Conservation (phyloP, 768 basidiomycete species). For the Lenzites betulinus region DNA sequence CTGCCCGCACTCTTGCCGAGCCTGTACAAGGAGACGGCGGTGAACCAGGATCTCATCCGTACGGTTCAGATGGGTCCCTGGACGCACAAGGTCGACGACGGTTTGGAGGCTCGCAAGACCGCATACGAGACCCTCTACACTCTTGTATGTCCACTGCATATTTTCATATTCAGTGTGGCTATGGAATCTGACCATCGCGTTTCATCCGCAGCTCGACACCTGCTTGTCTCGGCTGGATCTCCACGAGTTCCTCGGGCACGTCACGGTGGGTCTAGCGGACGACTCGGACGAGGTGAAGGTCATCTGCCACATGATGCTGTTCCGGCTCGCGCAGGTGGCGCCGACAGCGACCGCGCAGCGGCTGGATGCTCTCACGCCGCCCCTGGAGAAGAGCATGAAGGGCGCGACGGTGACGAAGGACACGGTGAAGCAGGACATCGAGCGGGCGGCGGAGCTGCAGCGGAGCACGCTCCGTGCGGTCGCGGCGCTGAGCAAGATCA, state of each 20-base stretch:
- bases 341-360: conserved; percentile 81
- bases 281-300: conserved; percentile 97
- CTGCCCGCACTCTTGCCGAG: conserved; percentile 73
- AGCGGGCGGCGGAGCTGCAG: conserved; percentile 88
- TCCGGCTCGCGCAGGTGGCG: conserved; percentile 85
- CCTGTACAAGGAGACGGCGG: conserved; percentile 81
- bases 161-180: background rate
- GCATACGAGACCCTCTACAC: conserved; percentile 98
- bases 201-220: conserved; percentile 71
- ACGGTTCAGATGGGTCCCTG: conserved; percentile 97
- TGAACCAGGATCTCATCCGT: conserved; percentile 79
- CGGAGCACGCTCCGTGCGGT: conserved; percentile 87
- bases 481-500: conserved; percentile 81
- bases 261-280: conserved; percentile 83
- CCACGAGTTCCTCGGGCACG: conserved; percentile 77
- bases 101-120: conserved; percentile 93
- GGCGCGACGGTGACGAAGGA: conserved; percentile 90
- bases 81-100: conserved; percentile 97
- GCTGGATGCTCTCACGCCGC: conserved; percentile 82
- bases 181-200: background rate
- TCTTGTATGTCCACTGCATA: conserved; percentile 65
- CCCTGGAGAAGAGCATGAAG: conserved; percentile 87
- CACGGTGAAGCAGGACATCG: conserved; percentile 91
- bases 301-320: conserved; percentile 92
- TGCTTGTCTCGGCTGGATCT: conserved; percentile 88